Evolutionary conservation across 495 filamentous ascomycete species (phyloP).

Genomic region (Tuber microsphaerosporum): DNA sequence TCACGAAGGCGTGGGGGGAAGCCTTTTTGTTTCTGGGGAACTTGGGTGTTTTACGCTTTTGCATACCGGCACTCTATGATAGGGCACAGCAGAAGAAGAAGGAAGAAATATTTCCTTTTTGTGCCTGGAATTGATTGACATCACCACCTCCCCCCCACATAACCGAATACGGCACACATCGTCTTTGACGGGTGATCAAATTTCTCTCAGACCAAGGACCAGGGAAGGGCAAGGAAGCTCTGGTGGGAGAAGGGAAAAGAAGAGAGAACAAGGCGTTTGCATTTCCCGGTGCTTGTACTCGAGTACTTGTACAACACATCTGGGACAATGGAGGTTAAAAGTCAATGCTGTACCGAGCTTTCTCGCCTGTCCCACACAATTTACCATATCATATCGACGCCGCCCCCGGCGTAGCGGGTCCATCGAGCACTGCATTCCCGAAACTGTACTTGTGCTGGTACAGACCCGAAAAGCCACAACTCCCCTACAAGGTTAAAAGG

Average conservation of each 20-base stretch:
- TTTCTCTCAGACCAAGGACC: background rate
- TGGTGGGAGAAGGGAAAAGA: background rate
- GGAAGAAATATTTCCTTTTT: background rate
- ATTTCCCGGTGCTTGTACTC: background rate
- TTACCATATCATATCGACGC: constrained; percentile 1
- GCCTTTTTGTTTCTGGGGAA: background rate
- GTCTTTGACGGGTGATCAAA: background rate
- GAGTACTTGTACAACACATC: too few relatives aligned
- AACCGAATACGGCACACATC: background rate
- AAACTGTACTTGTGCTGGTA: background rate
- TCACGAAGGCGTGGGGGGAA: background rate
- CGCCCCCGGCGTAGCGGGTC: constrained; percentile 1
- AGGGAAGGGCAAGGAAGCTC: background rate
- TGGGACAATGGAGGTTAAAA: background rate
- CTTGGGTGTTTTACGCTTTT: background rate
- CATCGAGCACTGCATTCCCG: constrained; percentile 5
- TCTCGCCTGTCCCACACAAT: background rate
- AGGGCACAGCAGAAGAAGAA: background rate
- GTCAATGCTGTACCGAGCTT: background rate
- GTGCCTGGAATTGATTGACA: background rate
- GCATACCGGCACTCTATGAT: too few relatives aligned
- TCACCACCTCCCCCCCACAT: background rate
- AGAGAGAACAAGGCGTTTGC: background rate
- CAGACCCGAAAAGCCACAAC: background rate
- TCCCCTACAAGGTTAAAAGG: background rate